Conservation (phyloP, 441 rosid genomes). For the Populus hybrid region DNA sequence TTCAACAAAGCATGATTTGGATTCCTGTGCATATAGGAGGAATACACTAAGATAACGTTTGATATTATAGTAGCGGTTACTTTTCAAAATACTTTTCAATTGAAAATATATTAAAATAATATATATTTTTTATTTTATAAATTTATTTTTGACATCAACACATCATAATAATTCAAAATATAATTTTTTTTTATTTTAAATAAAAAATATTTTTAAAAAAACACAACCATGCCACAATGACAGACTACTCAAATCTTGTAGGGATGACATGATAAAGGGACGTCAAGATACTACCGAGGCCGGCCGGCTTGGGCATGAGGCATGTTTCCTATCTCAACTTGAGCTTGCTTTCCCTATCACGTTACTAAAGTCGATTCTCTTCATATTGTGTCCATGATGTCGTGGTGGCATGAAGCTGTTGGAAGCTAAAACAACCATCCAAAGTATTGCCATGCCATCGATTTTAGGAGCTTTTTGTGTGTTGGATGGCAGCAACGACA, state of each 20-base stretch:
- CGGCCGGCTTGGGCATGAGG: conserved; percentile 18
- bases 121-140: too few species aligned
- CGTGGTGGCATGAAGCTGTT: conserved; percentile 2
- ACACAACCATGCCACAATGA: too few species aligned
- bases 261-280: conserved; percentile 36
- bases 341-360: not conserved
- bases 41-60: too few species aligned
- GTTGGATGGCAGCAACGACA: not conserved
- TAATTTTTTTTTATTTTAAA: too few species aligned
- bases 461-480: not conserved
- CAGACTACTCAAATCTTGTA: conserved; percentile 22
- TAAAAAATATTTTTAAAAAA: too few species aligned
- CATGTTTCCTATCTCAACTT: conserved; percentile 14
- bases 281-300: conserved; percentile 25
- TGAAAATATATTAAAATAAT: too few species aligned
- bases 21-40: not conserved
- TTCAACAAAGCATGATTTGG: not conserved
- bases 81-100: too few species aligned
- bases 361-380: not conserved
- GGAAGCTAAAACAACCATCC: not conserved
- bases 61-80: too few species aligned
- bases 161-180: too few species aligned
- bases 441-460: not conserved
- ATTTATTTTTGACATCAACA: too few species aligned
- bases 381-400: not conserved